Conservation (phyloP, 2,329 filamentous ascomycete species). For the Epichloe sp. region DNA sequence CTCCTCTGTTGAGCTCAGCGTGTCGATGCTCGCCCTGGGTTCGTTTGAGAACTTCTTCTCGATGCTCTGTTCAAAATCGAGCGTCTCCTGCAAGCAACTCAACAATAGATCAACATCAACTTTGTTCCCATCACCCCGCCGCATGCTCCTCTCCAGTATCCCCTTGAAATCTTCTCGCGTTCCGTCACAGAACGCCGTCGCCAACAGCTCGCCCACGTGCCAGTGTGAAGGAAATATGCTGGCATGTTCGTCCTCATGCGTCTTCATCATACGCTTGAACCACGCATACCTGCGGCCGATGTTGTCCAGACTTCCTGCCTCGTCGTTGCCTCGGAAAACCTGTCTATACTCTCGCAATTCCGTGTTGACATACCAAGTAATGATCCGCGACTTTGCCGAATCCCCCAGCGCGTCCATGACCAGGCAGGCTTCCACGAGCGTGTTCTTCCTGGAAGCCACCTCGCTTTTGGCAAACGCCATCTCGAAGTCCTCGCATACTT, state of each 20-base stretch:
- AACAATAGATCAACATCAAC: slow-evolving; percentile 83
- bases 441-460: slow-evolving; percentile 52
- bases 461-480: slow-evolving; percentile 85
- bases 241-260: slow-evolving; percentile 86
- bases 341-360: slow-evolving; percentile 90
- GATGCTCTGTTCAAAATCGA: slow-evolving; percentile 89
- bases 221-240: slow-evolving; percentile 76
- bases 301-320: slow-evolving; percentile 91
- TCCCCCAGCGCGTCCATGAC: slow-evolving; percentile 95
- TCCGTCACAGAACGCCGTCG: slow-evolving; percentile 87
- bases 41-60: slow-evolving; percentile 69
- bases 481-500: slow-evolving; percentile 99
- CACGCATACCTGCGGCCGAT: slow-evolving; percentile 90
- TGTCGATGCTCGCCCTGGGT: slow-evolving; percentile 75
- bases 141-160: slow-evolving; percentile 79
- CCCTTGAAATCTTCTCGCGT: slow-evolving; percentile 92
- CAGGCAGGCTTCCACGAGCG: slow-evolving; percentile 74
- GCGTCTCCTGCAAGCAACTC: slow-evolving; percentile 82
- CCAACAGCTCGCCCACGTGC: slow-evolving; percentile 81
- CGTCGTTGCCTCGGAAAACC: slow-evolving; percentile 91
- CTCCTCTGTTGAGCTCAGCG: slow-evolving; percentile 66
- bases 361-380: slow-evolving; percentile 98
- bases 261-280: slow-evolving; percentile 93
- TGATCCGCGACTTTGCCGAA: slow-evolving; percentile 63
- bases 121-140: slow-evolving; percentile 60